A percentile compares a stretch with the other conserved stretches of the same genome.
Evolutionary conservation across 768 basidiomycete species (phyloP).

Genomic region (Sutorius australiensis): DNA sequence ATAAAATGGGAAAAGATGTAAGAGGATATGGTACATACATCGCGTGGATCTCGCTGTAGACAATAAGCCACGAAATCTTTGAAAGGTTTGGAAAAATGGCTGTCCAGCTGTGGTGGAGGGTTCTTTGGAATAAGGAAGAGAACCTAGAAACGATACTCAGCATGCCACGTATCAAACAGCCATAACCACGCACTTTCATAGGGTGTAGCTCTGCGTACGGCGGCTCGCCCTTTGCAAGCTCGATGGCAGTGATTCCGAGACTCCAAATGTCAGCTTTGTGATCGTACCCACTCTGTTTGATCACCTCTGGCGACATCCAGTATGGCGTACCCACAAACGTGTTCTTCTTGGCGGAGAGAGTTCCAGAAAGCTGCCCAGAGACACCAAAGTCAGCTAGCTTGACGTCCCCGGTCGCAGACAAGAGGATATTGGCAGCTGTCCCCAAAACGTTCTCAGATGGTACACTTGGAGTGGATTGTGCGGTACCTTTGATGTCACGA

Average conservation of each 20-base stretch:
- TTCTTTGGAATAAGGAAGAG: constrained; percentile 99
- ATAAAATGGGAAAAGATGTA: not conserved
- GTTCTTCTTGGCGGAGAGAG: constrained; percentile 92
- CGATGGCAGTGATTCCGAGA: constrained; percentile 95
- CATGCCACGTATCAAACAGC: not conserved
- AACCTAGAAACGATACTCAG: constrained; percentile 48
- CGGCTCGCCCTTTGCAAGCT: constrained; percentile 95
- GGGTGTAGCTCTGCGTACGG: constrained; percentile 98
- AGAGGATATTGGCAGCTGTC: constrained; percentile 88
- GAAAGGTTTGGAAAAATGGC: constrained; percentile 89
- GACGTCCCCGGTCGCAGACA: constrained; percentile 90
- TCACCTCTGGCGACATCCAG: constrained; percentile 99
- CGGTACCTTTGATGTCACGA: constrained; percentile 94
- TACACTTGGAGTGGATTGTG: not conserved
- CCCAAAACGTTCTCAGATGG: not conserved
- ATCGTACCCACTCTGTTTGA: constrained; percentile 99
- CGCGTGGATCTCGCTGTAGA: constrained; percentile 89
- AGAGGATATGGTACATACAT: constrained; percentile 47
- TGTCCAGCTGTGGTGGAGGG: constrained; percentile 86
- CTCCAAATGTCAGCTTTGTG: constrained; percentile 99
- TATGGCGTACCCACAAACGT: constrained; percentile 98
- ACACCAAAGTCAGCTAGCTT: constrained; percentile 99
- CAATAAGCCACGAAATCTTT: constrained; percentile 92
- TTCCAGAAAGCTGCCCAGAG: constrained; percentile 93
- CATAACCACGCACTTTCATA: constrained; percentile 74